Evolutionary conservation across 495 filamentous ascomycete species (phyloP), one percentile per base, ranked within the genome.

Genomic region (Hypomontagnella submonticulosa): DNA sequence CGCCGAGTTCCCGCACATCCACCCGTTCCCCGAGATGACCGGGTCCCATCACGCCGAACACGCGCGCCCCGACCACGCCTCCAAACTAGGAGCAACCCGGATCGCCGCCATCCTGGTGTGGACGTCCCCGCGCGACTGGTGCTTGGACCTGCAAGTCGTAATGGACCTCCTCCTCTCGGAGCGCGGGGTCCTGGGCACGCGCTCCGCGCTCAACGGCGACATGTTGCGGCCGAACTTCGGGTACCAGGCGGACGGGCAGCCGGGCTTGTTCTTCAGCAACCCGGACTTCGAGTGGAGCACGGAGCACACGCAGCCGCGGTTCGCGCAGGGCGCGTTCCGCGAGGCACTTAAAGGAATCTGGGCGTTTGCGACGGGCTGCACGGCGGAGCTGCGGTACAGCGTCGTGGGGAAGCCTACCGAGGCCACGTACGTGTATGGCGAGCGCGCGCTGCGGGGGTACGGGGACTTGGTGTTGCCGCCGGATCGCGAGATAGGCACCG

Each of bases 271-370:
- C 77, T 95, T 92, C 78, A 89, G 86, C 8, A 94, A 95, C 71
- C 89, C 89, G 0, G 92, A 96, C 75, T 77, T 95, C 13, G 85
- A 87, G 72, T 96, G 90, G 90, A 88, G 90, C 13, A 87, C 89
- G 3, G 81, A 82, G 33, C 90, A 93, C 71, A 87, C 85, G 49
- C 80, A 92, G 3, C 90, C 92, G 0, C 86, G 92, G 44, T 82
- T 96, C 4, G 92, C 91, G n/a, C 92, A 96, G 72, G 92, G 92
- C 18, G 91, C 85, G 0, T 96, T 95, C 75, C 84, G 84, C 19
- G 84, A 84, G 44, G 89, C 90, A 0, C 73, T 96, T 9, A 79
- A 86, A 57, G 91, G 90, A 2, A 75, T 89, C 3, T 93, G 88
- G 88, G 73, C 76, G 11, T 82, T 83, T 11, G 79, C 86, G 8